A percentile compares a stretch with the other conserved stretches of the same genome.
Evolutionary conservation across 2,329 filamentous ascomycete species (phyloP).

Genomic region (Colletotrichum zoysiae): DNA sequence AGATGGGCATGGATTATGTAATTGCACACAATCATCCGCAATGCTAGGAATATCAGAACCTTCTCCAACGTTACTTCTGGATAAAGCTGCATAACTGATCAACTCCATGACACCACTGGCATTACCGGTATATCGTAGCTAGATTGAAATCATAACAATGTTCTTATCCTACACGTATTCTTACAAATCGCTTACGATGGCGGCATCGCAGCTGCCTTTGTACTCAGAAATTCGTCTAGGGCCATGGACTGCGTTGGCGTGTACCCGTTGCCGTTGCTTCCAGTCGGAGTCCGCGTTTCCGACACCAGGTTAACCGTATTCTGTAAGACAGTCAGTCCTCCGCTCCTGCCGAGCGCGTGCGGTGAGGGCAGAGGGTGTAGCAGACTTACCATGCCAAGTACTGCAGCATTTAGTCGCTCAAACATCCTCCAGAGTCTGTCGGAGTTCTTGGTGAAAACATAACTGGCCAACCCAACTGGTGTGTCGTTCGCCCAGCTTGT

Average conservation of each 20-base stretch:
- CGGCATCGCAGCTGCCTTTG: constrained; percentile 33
- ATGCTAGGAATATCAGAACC: too few relatives aligned
- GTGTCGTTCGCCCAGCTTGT: constrained; percentile 75
- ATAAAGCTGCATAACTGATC: neutral
- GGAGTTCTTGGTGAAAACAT: constrained; percentile 73
- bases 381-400: constrained; percentile 66
- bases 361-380: neutral
- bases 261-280: constrained; percentile 27
- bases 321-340: constrained; percentile 14
- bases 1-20: too few relatives aligned
- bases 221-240: constrained; percentile 35
- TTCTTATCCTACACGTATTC: neutral
- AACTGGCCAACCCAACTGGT: constrained; percentile 80
- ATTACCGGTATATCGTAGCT: neutral
- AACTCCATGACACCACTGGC: neutral
- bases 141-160: neutral
- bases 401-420: constrained; percentile 71
- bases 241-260: constrained; percentile 15
- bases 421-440: constrained; percentile 57
- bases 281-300: constrained; percentile 10
- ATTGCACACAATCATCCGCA: too few relatives aligned
- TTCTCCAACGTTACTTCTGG: neutral
- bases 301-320: constrained; percentile 33
- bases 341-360: neutral
- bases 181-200: neutral